A percentile compares a stretch with the other conserved stretches of the same genome.
Evolutionary conservation across 2,329 filamentous ascomycete species (phyloP).

Genomic region (Aspergillus spinulosporus): DNA sequence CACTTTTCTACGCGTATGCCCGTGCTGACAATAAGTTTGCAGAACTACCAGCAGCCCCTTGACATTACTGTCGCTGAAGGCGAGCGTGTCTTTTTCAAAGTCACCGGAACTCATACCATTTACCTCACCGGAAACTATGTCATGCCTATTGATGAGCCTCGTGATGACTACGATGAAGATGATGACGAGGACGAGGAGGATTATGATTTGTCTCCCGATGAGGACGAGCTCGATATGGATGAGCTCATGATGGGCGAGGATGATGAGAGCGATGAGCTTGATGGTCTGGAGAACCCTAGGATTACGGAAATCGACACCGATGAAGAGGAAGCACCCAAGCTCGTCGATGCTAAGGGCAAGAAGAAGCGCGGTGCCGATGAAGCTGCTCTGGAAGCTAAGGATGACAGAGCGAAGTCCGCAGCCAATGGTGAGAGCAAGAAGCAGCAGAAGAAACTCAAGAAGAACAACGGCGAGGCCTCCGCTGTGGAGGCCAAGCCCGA

Average conservation of each 20-base stretch:
- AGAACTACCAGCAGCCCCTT: conserved; percentile 94
- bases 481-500: conserved; percentile 48
- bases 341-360: conserved; percentile 61
- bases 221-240: conserved; percentile 69
- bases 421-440: conserved; percentile 81
- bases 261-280: conserved; percentile 73
- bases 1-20: not conserved
- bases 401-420: conserved; percentile 52
- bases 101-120: conserved; percentile 83
- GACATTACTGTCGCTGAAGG: conserved; percentile 88
- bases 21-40: conserved; percentile 17
- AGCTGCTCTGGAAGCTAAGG: conserved; percentile 74
- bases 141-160: conserved; percentile 62
- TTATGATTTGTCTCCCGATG: conserved; percentile 78
- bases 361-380: conserved; percentile 85
- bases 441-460: conserved; percentile 97
- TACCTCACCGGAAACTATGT: conserved; percentile 97
- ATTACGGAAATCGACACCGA: conserved; percentile 80
- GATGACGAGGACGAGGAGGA: conserved; percentile 68
- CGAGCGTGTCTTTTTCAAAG: conserved; percentile 89
- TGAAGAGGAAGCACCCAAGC: conserved; percentile 66
- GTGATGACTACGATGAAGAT: conserved; percentile 41
- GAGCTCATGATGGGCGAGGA: conserved; percentile 54
- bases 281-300: conserved; percentile 74
- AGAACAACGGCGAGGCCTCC: conserved; percentile 91